Conservation (phyloP, 2,329 filamentous ascomycete species). For the Alternaria sp. region DNA sequence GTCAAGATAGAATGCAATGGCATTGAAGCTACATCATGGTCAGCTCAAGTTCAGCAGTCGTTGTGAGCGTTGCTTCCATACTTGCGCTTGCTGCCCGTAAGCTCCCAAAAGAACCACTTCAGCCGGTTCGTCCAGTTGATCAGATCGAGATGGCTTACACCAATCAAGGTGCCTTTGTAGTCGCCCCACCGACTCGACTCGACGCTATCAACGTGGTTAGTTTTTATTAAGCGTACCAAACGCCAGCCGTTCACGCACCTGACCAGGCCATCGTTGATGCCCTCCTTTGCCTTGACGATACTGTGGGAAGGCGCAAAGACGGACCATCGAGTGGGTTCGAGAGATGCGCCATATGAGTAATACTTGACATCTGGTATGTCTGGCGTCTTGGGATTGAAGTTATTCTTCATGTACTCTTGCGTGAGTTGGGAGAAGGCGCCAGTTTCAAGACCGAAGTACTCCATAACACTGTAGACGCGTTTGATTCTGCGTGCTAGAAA, state of each 20-base stretch:
- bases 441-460: conserved; percentile 62
- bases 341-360: conserved; percentile 67
- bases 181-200: conserved; percentile 65
- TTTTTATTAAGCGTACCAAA: not conserved
- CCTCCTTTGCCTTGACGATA: conserved; percentile 62
- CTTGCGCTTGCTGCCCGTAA: conserved; percentile 63
- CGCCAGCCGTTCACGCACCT: conserved; percentile 45
- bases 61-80: conserved; percentile 27
- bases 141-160: conserved; percentile 68
- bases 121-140: conserved; percentile 71
- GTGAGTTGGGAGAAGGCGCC: conserved; percentile 69
- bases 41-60: not conserved
- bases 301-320: conserved; percentile 64
- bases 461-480: conserved; percentile 62
- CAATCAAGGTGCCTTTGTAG: conserved; percentile 68
- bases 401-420: conserved; percentile 61
- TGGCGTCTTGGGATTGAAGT: conserved; percentile 66
- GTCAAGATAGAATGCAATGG: conserved; percentile 68
- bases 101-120: conserved; percentile 63
- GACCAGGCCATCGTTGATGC: conserved; percentile 68
- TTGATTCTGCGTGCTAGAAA: conserved; percentile 54
- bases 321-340: conserved; percentile 62
- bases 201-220: conserved; percentile 49
- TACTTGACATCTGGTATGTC: conserved; percentile 63
- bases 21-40: conserved; percentile 63